Base-by-base conservation (phyloP, 108 stramenopile genomes). In the Parietichytrium sp. region DNA sequence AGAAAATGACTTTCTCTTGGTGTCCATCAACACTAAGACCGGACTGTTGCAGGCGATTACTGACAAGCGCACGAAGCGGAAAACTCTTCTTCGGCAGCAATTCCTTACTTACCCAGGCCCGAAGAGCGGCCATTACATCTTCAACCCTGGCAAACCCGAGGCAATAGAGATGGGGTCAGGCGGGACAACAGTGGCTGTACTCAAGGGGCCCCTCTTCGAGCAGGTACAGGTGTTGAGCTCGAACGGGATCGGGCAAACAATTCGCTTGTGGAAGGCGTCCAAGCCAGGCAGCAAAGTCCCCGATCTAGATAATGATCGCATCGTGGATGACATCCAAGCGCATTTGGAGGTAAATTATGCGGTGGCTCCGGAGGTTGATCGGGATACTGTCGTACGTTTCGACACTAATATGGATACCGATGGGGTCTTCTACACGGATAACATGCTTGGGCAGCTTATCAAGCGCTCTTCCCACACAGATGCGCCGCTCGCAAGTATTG, bases 21-120 rank as follows among this genome's bases (percentile, higher is more conserved):
- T 72, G 10, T 42, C 36, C 42, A 20, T 72, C 42, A 72, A 72
- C 61, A 72, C 61, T 42, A 42, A 33, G 6, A 72, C 61, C 10
- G 61, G 61, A 6, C 36, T 72, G 61, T 38, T 72, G 61, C 61
- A 72, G 20, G 36, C 61, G 10, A 45, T 72, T 27, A 33, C 45
- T 10, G 61, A 72, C 61, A 72, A 72, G 61, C 61, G 61, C 10
- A 72, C 61, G 6, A 72, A 72, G 61, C 61, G 61, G 20, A 72
- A 25, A 2, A 72, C 61, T 6, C 6, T 72, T n/a, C 20, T 72
- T n/a, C 36, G 45, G 23, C 61, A 72, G 20, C 33, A 42, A 1
- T 72, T 72, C 3, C 42, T 72, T 36, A 33, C 36, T 13, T 72
- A 72, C 33, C 61, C 61, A 3, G 61, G 61, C 20, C 45, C 61